These are phyloP conservation scores for Prunus dulcis DNA, from an alignment of 306 rosid genomes.

Conservation along the genomic window DNA sequence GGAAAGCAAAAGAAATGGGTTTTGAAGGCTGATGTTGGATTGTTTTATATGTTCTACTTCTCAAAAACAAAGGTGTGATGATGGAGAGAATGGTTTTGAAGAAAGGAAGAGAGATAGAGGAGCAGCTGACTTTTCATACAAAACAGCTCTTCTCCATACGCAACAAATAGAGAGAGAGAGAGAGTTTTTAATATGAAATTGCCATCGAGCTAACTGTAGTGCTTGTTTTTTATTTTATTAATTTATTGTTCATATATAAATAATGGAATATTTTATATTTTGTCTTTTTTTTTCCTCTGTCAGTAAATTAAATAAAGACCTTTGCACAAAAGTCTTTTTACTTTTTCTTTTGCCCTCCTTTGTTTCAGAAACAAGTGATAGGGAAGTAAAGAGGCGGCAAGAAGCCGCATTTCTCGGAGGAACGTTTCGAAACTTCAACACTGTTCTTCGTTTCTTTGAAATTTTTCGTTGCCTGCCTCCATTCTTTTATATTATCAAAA, in stretches of 20 bases:
- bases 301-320: neutral
- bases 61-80: slow-evolving; percentile 23
- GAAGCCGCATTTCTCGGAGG: slow-evolving; percentile 86
- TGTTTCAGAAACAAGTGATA: slow-evolving; percentile 35
- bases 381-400: slow-evolving; percentile 80
- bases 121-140: slow-evolving; percentile 90
- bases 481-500: neutral
- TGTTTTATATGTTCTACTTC: slow-evolving; percentile 17
- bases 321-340: neutral
- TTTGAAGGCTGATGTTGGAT: slow-evolving; percentile 22
- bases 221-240: neutral
- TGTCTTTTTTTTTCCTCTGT: neutral
- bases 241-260: neutral
- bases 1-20: slow-evolving; percentile 33
- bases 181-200: slow-evolving; percentile 12
- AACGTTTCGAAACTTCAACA: slow-evolving; percentile 46
- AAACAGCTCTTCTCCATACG: slow-evolving; percentile 58
- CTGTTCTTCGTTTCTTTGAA: slow-evolving; percentile 9
- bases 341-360: neutral
- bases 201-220: neutral
- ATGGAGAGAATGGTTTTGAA: slow-evolving; percentile 22
- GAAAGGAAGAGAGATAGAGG: slow-evolving; percentile 20
- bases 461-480: neutral
- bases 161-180: slow-evolving; percentile 33
- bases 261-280: neutral